Evolutionary conservation across 2,329 filamentous ascomycete genomes (phyloP).

Genomic region (Aspergillus fructus): DNA sequence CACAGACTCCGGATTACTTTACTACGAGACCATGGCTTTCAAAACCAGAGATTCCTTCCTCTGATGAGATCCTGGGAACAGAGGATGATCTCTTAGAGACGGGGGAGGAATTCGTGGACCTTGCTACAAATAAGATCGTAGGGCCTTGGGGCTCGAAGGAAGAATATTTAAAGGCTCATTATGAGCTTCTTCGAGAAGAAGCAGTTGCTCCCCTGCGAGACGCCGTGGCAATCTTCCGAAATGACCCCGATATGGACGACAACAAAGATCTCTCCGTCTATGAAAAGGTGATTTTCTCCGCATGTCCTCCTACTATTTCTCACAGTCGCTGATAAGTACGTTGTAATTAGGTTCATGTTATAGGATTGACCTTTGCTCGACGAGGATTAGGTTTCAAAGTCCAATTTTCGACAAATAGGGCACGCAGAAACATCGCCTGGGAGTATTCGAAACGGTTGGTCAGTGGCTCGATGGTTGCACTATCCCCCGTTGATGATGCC

Average conservation of each 20-base stretch:
- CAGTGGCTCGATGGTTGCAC: constrained; percentile 54
- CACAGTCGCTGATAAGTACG: background rate
- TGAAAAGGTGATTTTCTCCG: constrained; percentile 55
- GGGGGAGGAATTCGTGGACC: constrained; percentile 30
- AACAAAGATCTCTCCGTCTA: constrained; percentile 63
- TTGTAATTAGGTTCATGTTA: constrained; percentile 60
- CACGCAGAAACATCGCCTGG: constrained; percentile 68
- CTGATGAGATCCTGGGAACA: constrained; percentile 38
- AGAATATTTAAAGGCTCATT: constrained; percentile 71
- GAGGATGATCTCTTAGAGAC: constrained; percentile 37
- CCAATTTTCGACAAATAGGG: constrained; percentile 67
- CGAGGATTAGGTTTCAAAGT: constrained; percentile 66
- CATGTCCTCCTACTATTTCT: background rate
- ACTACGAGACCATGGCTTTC: constrained; percentile 34
- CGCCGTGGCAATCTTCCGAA: constrained; percentile 59
- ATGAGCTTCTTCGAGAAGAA: constrained; percentile 74
- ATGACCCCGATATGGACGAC: constrained; percentile 58
- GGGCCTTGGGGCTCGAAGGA: constrained; percentile 61
- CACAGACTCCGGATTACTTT: constrained; percentile 28
- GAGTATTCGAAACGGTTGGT: constrained; percentile 59
- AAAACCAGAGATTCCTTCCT: constrained; percentile 42
- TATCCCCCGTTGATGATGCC: constrained; percentile 55
- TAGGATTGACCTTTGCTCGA: constrained; percentile 62
- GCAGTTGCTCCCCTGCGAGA: constrained; percentile 67
- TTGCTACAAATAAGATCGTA: constrained; percentile 56